Percentiles rank a stretch among this genome's conserved stretches.
These are phyloP conservation scores for Flaveria bidentis DNA, from an alignment of 129 eudicot genomes.

Conservation along the genomic window DNA sequence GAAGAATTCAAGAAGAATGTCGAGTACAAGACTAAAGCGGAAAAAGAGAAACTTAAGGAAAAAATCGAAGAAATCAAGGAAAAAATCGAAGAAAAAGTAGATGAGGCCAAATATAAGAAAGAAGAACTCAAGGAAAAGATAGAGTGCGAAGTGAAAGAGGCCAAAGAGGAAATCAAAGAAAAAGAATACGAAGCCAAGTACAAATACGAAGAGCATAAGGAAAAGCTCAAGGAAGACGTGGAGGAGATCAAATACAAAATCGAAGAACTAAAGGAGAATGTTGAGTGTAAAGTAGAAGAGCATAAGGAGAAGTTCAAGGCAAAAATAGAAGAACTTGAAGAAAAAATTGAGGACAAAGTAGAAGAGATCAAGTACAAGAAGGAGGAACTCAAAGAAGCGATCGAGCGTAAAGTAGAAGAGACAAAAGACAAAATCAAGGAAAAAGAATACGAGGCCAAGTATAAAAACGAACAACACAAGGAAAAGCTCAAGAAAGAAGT, in stretches of 20 bases:
- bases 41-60: constrained; percentile 32
- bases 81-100: constrained; percentile 23
- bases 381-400: constrained; percentile 22
- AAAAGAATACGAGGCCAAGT: constrained; percentile 24
- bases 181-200: constrained; percentile 27
- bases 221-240: constrained; percentile 28
- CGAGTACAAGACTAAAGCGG: constrained; percentile 21
- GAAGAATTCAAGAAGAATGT: constrained; percentile 23
- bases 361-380: constrained; percentile 27
- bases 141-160: constrained; percentile 34
- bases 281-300: constrained; percentile 28
- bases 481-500: constrained; percentile 27
- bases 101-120: constrained; percentile 9
- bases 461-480: constrained; percentile 24
- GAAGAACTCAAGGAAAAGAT: constrained; percentile 31
- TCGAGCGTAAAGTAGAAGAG: constrained; percentile 30
- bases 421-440: constrained; percentile 23
- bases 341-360: constrained; percentile 17
- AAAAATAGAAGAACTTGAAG: constrained; percentile 21
- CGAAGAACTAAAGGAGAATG: constrained; percentile 24
- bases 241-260: constrained; percentile 30
- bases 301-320: constrained; percentile 18
- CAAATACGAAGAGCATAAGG: constrained; percentile 30
- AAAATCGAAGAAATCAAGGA: constrained; percentile 26
- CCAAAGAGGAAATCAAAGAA: constrained; percentile 28